Percentiles rank a stretch among this genome's conserved stretches.
phyloP scores from a whole-genome alignment of 1,139 yeast genomes.

The Schizosaccharomyces versatilis region DNA sequence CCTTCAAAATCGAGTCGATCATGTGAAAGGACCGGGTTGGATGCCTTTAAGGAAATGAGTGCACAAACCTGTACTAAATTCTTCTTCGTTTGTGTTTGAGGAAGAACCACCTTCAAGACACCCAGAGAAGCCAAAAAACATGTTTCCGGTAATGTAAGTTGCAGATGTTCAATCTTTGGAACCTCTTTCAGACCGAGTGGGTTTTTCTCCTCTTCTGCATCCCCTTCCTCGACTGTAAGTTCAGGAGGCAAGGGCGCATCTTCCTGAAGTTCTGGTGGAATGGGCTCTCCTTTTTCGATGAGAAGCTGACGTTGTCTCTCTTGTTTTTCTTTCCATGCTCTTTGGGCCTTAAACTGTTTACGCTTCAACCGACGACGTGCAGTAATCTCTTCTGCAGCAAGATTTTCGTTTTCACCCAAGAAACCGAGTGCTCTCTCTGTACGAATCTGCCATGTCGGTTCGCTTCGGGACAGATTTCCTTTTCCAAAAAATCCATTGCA shows the following conservation, averaged over 20 bases:
- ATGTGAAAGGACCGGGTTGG: constrained; percentile 10
- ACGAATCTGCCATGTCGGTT: constrained; percentile 69
- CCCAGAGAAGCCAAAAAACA: constrained; percentile 42
- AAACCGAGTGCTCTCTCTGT: constrained; percentile 31
- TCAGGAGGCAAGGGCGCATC: not conserved
- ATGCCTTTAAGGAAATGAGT: not conserved
- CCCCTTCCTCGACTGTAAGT: constrained; percentile 5
- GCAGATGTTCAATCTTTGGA: constrained; percentile 39
- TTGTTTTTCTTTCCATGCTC: constrained; percentile 20
- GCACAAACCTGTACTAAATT: constrained; percentile 8
- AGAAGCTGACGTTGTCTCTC: constrained; percentile 15
- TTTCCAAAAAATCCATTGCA: constrained; percentile 80
- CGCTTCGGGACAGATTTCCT: constrained; percentile 71
- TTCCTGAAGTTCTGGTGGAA: not conserved
- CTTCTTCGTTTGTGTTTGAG: constrained; percentile 3
- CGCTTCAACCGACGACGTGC: constrained; percentile 51
- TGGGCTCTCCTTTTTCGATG: constrained; percentile 11
- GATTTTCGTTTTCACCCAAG: constrained; percentile 20
- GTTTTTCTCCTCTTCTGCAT: constrained; percentile 9
- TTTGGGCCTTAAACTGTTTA: constrained; percentile 41
- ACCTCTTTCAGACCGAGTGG: constrained; percentile 23
- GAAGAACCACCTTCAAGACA: constrained; percentile 18
- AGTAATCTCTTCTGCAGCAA: constrained; percentile 56
- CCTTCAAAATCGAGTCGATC: not conserved
- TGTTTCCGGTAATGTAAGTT: constrained; percentile 56